Evolutionary conservation across 2,329 filamentous ascomycete genomes (phyloP).

Genomic region (Arthrobotrys megalospora): DNA sequence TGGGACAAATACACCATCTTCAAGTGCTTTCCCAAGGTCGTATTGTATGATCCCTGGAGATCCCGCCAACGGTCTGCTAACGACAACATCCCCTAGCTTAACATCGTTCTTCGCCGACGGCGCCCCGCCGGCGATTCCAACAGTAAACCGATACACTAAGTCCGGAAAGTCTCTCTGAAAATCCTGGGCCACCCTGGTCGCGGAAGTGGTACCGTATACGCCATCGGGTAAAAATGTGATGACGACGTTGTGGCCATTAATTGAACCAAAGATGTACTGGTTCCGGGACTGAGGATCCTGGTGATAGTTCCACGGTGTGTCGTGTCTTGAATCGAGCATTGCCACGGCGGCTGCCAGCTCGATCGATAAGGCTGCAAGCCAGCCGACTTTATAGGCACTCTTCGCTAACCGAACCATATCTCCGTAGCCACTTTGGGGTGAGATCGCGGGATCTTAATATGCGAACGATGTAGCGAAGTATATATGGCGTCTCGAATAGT

Average conservation of each 20-base stretch:
- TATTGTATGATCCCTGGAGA: conserved; percentile 39
- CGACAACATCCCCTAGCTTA: conserved; percentile 8
- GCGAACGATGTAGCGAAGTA: no score
- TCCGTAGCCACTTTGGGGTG: background rate
- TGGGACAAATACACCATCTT: background rate
- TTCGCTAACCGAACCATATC: background rate
- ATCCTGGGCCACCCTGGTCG: conserved; percentile 65
- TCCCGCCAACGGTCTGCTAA: background rate
- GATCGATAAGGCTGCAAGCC: conserved; percentile 66
- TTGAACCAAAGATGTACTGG: conserved; percentile 64
- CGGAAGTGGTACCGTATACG: conserved; percentile 65
- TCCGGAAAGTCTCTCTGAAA: conserved; percentile 67
- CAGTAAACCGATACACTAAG: conserved; percentile 11
- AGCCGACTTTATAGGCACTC: conserved; percentile 66
- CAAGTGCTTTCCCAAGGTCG: conserved; percentile 3
- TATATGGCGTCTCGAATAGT: no score
- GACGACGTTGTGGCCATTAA: conserved; percentile 65
- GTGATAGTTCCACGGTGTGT: conserved; percentile 35
- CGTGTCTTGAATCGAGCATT: conserved; percentile 66
- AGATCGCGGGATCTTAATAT: no score
- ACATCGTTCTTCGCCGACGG: conserved; percentile 4
- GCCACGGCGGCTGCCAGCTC: conserved; percentile 66
- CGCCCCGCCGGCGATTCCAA: conserved; percentile 17
- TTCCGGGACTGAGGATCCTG: conserved; percentile 63
- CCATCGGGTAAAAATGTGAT: conserved; percentile 65